phyloP scores from a whole-genome alignment of 2,329 filamentous ascomycete species.

The Fusarium graminum region DNA sequence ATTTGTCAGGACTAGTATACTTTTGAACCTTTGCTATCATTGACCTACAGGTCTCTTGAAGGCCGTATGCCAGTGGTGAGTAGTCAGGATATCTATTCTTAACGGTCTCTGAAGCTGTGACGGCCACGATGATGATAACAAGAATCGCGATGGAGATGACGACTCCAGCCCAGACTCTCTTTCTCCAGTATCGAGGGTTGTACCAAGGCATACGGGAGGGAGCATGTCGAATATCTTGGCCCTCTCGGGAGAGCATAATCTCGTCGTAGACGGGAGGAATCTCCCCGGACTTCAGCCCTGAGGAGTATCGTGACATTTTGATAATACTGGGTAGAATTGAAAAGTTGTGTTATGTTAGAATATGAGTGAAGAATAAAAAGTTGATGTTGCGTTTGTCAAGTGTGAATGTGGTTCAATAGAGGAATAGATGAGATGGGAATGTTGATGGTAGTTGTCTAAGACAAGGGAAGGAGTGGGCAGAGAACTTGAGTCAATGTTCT shows the following conservation, averaged over 20 bases:
- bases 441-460: conserved; percentile 20
- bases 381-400: background rate
- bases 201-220: conserved; percentile 55
- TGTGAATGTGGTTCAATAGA: conserved; percentile 4
- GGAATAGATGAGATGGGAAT: conserved; percentile 6
- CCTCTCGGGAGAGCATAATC: conserved; percentile 41
- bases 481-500: conserved; percentile 20
- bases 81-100: conserved; percentile 64
- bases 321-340: background rate
- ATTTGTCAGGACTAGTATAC: conserved; percentile 8
- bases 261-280: conserved; percentile 50
- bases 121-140: conserved; percentile 62
- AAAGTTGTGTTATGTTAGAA: background rate
- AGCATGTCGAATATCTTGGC: conserved; percentile 40
- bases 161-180: conserved; percentile 62
- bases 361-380: background rate
- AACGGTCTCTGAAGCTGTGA: conserved; percentile 54
- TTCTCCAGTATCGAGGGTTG: conserved; percentile 66
- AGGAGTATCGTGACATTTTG: conserved; percentile 30
- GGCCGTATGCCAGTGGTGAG: conserved; percentile 59
- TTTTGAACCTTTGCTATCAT: background rate
- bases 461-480: background rate
- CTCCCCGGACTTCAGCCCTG: conserved; percentile 43
- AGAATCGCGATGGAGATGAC: conserved; percentile 60
- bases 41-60: conserved; percentile 64